A percentile compares a stretch with the other conserved stretches of the same genome.
Conservation (phyloP, 1,139 yeast species). For the Pichia sp. region DNA sequence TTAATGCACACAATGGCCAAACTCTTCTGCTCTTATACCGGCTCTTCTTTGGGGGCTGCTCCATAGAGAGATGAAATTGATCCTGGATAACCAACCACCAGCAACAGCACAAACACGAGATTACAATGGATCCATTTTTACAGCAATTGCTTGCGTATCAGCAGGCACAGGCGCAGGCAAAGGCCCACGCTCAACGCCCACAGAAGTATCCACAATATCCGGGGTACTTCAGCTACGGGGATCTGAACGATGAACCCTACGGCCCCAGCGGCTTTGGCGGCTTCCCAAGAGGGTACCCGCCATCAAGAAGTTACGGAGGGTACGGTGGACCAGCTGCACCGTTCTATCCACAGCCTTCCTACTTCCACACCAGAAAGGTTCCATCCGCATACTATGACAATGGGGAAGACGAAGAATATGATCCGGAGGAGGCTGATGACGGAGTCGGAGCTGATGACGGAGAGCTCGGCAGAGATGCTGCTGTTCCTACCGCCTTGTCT, state of each 20-base stretch:
- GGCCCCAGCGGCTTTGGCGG: background rate
- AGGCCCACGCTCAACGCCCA: background rate
- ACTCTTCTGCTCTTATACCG: background rate
- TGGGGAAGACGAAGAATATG: background rate
- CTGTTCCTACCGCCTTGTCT: too few relatives aligned
- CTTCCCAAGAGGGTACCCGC: background rate
- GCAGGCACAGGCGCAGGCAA: slow-evolving; percentile 4
- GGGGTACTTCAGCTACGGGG: background rate
- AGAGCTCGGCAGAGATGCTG: too few relatives aligned
- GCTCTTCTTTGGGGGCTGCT: too few relatives aligned
- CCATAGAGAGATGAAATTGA: background rate
- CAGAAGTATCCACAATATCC: background rate
- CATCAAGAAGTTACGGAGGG: background rate
- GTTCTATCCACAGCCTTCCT: background rate
- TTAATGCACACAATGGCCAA: background rate
- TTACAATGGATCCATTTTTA: slow-evolving; percentile 13
- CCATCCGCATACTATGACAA: background rate
- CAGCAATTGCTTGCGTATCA: slow-evolving; percentile 9
- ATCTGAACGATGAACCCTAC: background rate
- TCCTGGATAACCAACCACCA: background rate
- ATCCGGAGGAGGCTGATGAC: background rate
- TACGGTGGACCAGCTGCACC: background rate
- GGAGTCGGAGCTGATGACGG: background rate
- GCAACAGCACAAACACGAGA: background rate
- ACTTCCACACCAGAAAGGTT: background rate